Base-by-base conservation (phyloP, 2,329 filamentous ascomycete species). In the Uncinocarpus reesii region DNA sequence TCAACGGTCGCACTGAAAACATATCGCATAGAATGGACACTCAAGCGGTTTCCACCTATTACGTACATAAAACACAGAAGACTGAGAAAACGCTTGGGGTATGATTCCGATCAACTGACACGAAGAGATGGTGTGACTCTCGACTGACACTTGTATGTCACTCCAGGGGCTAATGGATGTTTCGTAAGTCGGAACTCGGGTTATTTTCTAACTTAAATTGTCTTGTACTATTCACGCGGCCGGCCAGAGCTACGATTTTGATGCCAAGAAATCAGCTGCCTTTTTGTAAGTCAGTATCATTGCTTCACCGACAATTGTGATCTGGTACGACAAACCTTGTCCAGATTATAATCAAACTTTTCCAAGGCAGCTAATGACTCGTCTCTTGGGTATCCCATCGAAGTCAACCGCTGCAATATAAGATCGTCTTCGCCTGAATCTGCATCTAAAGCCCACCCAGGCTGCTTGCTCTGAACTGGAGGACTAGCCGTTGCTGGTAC, bases 271-370 rank as follows among this genome's bases (percentile, higher is more conserved):
- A 49, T 69, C 66, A 18, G 60, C 65, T 18, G 66, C 66, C 66
- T 69, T 41, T 36, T 28, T 4, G 34, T 4, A 23, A 15, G 45
- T 48, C 23, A 48, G 43, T 24, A 37, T 21, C 15, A 28, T n/a
- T n/a, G 2, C 18, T 47, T n/a, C 34, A 28, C 16, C 23, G 35
- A 37, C n/a, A 31, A 21, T 7, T 3, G 34, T 15, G 3, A 50
- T 42, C 13, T 24, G 21, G 28, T 32, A 6, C 26, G 18, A 23
- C 13, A 34, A 72, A 95, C 90, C 79, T 86, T 87, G 68, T 95
- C 88, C 63, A 95, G 76, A 65, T 95, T 92, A 68, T 96, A 95
- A 69, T 96, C 88, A 64, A 85, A 95, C 65, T 90, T 89, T 72
- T 96, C 90, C 62, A 96, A 70, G 20, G 92, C 90, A 42, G 74